Evolutionary conservation across 306 rosid species (phyloP).

Genomic region (Trifolium repens): DNA sequence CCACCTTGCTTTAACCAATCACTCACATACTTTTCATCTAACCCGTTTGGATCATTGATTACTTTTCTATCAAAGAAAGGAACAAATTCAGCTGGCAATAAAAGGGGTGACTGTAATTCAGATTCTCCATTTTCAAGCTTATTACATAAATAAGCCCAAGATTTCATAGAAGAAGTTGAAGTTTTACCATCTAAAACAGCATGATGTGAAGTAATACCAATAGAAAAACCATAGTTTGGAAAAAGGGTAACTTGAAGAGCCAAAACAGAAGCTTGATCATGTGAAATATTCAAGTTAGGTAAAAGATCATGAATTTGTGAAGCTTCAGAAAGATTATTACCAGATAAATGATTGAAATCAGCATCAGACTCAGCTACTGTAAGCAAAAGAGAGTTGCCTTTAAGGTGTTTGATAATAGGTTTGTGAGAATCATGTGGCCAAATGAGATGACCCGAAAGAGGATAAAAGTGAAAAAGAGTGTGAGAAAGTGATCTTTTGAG

Average conservation of each 20-base stretch:
- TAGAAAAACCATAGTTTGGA: constrained; percentile 52
- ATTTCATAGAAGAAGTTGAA: constrained; percentile 52
- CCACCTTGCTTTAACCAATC: constrained; percentile 51
- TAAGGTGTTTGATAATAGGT: constrained; percentile 22
- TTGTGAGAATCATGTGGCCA: constrained; percentile 47
- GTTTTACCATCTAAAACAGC: constrained; percentile 51
- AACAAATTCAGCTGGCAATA: constrained; percentile 15
- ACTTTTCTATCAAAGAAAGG: constrained; percentile 52
- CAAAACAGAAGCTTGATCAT: constrained; percentile 39
- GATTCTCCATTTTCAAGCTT: background rate
- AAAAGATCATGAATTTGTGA: constrained; percentile 43
- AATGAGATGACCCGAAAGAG: constrained; percentile 43
- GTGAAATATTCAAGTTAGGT: constrained; percentile 39
- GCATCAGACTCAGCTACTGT: constrained; percentile 49
- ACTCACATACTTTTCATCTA: constrained; percentile 22
- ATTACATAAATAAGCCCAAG: constrained; percentile 62
- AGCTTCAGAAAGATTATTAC: constrained; percentile 26
- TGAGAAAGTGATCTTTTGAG: constrained; percentile 52
- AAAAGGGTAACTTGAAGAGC: constrained; percentile 53
- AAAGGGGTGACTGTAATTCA: background rate
- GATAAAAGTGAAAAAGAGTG: constrained; percentile 35
- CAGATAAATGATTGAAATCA: constrained; percentile 43
- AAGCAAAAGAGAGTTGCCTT: constrained; percentile 40
- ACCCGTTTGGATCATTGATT: constrained; percentile 42
- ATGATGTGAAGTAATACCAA: constrained; percentile 54